Percentiles rank a stretch among this genome's conserved stretches.
phyloP scores from a whole-genome alignment of 805 yeast genomes.

The Yamadazyma endophytica region DNA sequence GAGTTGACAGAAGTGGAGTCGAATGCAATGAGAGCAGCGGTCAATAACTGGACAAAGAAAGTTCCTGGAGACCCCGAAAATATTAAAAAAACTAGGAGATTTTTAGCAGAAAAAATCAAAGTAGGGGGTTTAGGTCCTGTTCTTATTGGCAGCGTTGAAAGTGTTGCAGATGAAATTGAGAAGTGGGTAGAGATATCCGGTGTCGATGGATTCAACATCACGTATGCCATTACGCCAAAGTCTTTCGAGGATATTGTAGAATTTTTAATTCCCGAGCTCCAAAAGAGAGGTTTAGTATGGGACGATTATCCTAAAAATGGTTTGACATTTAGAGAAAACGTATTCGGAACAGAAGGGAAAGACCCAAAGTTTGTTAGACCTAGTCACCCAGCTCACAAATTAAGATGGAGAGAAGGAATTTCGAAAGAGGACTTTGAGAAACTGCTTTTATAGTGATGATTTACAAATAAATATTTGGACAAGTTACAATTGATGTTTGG shows the following conservation, averaged over 20 bases:
- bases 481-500: neutral
- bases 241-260: constrained; percentile 35
- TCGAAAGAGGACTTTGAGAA: constrained; percentile 24
- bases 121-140: constrained; percentile 29
- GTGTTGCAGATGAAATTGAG: constrained; percentile 38
- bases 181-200: constrained; percentile 35
- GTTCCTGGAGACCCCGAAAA: constrained; percentile 20
- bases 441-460: constrained; percentile 3
- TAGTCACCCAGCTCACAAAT: constrained; percentile 17
- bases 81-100: constrained; percentile 18
- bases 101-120: constrained; percentile 23
- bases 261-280: constrained; percentile 32
- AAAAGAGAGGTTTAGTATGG: constrained; percentile 30
- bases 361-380: constrained; percentile 15
- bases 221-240: constrained; percentile 32
- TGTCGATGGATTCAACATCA: constrained; percentile 42
- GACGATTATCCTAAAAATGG: constrained; percentile 32
- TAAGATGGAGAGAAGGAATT: constrained; percentile 22
- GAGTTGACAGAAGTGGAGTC: constrained; percentile 26
- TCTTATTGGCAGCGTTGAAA: constrained; percentile 29
- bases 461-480: neutral
- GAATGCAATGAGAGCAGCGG: constrained; percentile 27
- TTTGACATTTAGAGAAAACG: constrained; percentile 33
- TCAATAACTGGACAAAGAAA: constrained; percentile 29
- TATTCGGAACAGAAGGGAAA: constrained; percentile 23